phyloP scores from a whole-genome alignment of 2,329 filamentous ascomycete species.

The Colletotrichum sp. region DNA sequence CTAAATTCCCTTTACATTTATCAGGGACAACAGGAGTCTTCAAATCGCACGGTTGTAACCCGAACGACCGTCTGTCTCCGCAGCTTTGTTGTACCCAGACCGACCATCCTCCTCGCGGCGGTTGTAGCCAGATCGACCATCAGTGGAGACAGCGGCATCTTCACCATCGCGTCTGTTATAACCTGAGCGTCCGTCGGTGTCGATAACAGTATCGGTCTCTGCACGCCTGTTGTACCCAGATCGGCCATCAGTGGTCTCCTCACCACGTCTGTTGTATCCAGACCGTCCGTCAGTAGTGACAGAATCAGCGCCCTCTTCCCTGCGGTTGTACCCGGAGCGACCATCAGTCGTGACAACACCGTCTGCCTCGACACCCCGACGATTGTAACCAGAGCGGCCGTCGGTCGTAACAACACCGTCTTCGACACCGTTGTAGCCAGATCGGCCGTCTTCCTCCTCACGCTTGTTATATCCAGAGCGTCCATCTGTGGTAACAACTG shows the following conservation, averaged over 20 bases:
- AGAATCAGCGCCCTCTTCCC: neutral
- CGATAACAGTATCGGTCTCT: neutral
- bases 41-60: neutral
- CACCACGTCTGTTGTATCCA: neutral
- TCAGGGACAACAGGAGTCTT: neutral
- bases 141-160: neutral
- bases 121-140: neutral
- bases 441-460: neutral
- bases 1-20: neutral
- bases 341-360: neutral
- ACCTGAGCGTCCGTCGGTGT: neutral
- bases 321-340: neutral
- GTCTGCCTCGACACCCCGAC: neutral
- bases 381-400: neutral
- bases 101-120: neutral
- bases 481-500: neutral
- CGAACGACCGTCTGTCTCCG: neutral
- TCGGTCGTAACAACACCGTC: neutral
- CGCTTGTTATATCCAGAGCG: neutral
- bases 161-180: neutral
- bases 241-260: neutral
- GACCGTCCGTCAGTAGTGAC: neutral
- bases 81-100: neutral
- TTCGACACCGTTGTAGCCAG: neutral
- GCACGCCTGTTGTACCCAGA: neutral